Evolutionary conservation across 345 rosid genomes (phyloP).

Genomic region (Moricandia moricandioides): DNA sequence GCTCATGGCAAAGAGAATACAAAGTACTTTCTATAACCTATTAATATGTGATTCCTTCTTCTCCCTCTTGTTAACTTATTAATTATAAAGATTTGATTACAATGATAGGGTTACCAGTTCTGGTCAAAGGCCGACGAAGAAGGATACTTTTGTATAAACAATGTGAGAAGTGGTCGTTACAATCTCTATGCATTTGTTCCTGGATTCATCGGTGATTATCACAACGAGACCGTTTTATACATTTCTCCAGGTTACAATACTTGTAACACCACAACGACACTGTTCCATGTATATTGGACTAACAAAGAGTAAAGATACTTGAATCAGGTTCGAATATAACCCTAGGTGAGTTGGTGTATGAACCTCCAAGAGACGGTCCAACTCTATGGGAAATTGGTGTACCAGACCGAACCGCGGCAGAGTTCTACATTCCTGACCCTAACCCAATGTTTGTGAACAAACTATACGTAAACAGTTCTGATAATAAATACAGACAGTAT

Average conservation of each 20-base stretch:
- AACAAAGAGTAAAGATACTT: not conserved
- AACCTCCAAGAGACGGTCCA: slow-evolving; percentile 81
- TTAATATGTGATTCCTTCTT: not conserved
- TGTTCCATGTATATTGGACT: not conserved
- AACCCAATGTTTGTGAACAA: slow-evolving; percentile 55
- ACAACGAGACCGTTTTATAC: slow-evolving; percentile 41
- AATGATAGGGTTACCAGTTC: slow-evolving; percentile 77
- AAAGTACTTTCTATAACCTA: slow-evolving; percentile 49
- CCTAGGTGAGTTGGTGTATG: slow-evolving; percentile 60
- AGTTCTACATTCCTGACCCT: slow-evolving; percentile 83
- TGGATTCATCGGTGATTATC: slow-evolving; percentile 84
- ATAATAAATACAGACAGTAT: slow-evolving; percentile 69
- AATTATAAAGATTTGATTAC: not conserved
- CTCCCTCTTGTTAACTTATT: not conserved
- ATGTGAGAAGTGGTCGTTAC: slow-evolving; percentile 54
- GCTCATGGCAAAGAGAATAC: slow-evolving; percentile 91
- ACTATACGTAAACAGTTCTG: slow-evolving; percentile 50
- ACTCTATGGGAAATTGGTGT: slow-evolving; percentile 94
- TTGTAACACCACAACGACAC: not conserved
- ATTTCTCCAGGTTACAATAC: slow-evolving; percentile 50
- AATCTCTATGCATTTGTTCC: slow-evolving; percentile 71
- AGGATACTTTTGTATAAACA: slow-evolving; percentile 56
- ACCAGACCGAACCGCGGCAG: slow-evolving; percentile 82
- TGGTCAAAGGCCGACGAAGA: slow-evolving; percentile 62
- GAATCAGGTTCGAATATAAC: slow-evolving; percentile 44